A percentile compares a stretch with the other conserved stretches of the same genome.
These are phyloP conservation scores for Colletotrichum incanum DNA, from an alignment of 2,329 filamentous ascomycete genomes.

Conservation along the genomic window DNA sequence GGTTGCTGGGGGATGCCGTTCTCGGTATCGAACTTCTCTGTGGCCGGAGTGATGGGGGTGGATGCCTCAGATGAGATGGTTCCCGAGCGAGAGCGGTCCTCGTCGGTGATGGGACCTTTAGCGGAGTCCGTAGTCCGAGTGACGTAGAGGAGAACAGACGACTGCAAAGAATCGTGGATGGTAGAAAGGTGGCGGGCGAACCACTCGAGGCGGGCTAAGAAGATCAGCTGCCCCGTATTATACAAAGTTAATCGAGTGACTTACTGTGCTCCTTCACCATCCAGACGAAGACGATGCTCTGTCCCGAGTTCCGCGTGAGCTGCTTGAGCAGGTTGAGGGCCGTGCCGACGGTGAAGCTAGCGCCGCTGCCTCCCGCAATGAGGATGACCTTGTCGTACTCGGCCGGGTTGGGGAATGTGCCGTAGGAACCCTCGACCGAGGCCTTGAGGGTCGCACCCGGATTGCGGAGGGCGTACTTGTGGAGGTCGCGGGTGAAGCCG, in stretches of 20 bases:
- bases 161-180: slow-evolving; percentile 50
- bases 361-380: slow-evolving; percentile 66
- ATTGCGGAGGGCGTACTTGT: slow-evolving; percentile 60
- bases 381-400: slow-evolving; percentile 47
- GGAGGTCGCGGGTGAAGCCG: slow-evolving; percentile 68
- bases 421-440: slow-evolving; percentile 70
- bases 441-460: slow-evolving; percentile 60
- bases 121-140: slow-evolving; percentile 45
- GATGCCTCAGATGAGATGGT: slow-evolving; percentile 32
- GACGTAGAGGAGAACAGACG: slow-evolving; percentile 54
- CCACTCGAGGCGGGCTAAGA: slow-evolving; percentile 55
- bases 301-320: slow-evolving; percentile 43
- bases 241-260: slow-evolving; percentile 36
- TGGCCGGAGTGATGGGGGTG: slow-evolving; percentile 9
- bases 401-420: slow-evolving; percentile 63
- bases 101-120: not conserved
- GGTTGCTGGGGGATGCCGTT: slow-evolving; percentile 25
- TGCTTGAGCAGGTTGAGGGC: slow-evolving; percentile 55
- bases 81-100: slow-evolving; percentile 21
- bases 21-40: slow-evolving; percentile 31
- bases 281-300: slow-evolving; percentile 58
- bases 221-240: slow-evolving; percentile 26
- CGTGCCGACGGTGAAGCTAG: slow-evolving; percentile 67
- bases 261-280: slow-evolving; percentile 56
- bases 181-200: slow-evolving; percentile 54